A percentile compares a stretch with the other conserved stretches of the same genome.
phyloP scores from a whole-genome alignment of 257 asterid genomes.

The Datura wrightii region DNA sequence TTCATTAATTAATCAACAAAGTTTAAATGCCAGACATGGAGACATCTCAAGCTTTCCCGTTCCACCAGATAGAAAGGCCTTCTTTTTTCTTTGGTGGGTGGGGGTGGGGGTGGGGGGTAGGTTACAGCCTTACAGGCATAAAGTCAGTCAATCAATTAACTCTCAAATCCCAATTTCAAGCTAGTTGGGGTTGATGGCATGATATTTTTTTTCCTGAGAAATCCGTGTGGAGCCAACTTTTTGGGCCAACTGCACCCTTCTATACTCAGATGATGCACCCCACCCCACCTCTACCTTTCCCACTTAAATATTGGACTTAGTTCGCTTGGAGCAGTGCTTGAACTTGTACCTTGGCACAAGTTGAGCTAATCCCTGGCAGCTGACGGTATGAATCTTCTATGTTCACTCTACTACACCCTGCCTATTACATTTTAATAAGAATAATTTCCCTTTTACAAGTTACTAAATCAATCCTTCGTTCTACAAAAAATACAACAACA shows the following conservation, averaged over 20 bases:
- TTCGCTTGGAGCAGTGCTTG: neutral
- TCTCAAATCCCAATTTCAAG: neutral
- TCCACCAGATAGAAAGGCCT: neutral
- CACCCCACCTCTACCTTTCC: neutral
- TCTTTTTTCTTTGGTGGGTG: neutral
- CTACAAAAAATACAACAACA: no score
- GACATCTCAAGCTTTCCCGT: neutral
- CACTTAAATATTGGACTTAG: neutral
- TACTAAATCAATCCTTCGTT: neutral
- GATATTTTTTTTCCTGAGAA: neutral
- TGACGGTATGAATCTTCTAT: neutral
- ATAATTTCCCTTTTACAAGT: neutral
- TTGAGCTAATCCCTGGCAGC: neutral
- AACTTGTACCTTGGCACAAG: neutral
- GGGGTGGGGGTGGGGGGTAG: neutral
- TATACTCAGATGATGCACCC: neutral
- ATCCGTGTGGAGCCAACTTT: neutral
- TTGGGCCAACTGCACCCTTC: neutral
- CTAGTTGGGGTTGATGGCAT: neutral
- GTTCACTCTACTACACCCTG: neutral
- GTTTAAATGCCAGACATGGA: neutral
- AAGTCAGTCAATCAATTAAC: constrained; percentile 8
- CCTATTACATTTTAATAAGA: neutral
- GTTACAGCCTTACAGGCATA: constrained; percentile 14
- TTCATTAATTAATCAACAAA: neutral